phyloP scores from a whole-genome alignment of 306 rosid species.

The Cajanus cajan region DNA sequence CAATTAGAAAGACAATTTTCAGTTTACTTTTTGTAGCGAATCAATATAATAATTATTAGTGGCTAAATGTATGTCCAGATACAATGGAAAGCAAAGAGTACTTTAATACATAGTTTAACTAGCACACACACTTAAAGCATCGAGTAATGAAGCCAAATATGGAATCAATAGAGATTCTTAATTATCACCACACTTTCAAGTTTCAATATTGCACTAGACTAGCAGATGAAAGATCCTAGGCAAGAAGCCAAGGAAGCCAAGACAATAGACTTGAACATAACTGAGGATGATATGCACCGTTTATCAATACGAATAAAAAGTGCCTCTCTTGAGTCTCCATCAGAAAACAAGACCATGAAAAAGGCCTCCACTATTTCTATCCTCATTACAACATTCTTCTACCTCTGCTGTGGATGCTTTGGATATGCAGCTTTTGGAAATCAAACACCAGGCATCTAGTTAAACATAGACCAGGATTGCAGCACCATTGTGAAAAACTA shows the following conservation, averaged over 20 bases:
- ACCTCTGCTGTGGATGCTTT: constrained; percentile 81
- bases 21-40: no score
- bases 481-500: no score
- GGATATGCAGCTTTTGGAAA: constrained; percentile 91
- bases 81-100: no score
- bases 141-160: not conserved
- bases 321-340: constrained; percentile 66
- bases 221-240: constrained; percentile 16
- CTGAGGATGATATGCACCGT: constrained; percentile 46
- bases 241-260: constrained; percentile 41
- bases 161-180: not conserved
- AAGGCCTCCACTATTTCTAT: constrained; percentile 62
- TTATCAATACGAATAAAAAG: constrained; percentile 58
- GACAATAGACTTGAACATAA: constrained; percentile 44
- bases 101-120: not conserved
- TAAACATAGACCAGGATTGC: no score
- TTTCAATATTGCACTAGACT: not conserved
- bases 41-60: no score
- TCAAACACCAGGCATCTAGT: constrained; percentile 81
- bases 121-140: not conserved
- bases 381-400: constrained; percentile 70
- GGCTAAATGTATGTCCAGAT: no score
- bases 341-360: constrained; percentile 82
- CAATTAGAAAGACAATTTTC: no score
- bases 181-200: no score